Percentiles rank a stretch among this genome's conserved stretches.
Evolutionary conservation across 2,329 filamentous ascomycete genomes (phyloP).

Genomic region (Fusarium solani-melongenae): DNA sequence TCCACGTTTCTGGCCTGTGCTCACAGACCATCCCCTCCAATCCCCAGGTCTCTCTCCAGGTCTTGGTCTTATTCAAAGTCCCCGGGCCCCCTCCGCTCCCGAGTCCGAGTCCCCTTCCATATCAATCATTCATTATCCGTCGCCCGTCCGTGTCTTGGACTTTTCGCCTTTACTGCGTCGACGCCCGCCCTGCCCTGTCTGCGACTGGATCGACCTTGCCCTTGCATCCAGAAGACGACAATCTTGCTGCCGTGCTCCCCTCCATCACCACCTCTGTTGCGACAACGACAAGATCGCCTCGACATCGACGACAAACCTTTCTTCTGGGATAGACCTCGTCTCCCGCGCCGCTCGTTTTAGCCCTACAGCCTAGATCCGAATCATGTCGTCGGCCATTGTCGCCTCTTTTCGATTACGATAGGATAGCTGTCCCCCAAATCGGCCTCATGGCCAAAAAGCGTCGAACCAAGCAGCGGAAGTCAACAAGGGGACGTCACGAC

Average conservation of each 20-base stretch:
- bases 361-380: constrained; percentile 22
- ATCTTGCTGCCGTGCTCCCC: background rate
- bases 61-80: constrained; percentile 17
- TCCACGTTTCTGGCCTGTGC: constrained; percentile 26
- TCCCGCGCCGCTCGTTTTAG: constrained; percentile 32
- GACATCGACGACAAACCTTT: constrained; percentile 1
- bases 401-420: constrained; percentile 34
- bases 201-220: background rate
- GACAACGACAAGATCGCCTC: background rate
- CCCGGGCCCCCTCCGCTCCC: constrained; percentile 24
- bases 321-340: constrained; percentile 8
- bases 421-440: constrained; percentile 30
- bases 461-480: constrained; percentile 44
- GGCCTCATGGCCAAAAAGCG: constrained; percentile 50
- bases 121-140: constrained; percentile 21
- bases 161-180: background rate
- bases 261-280: background rate
- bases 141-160: constrained; percentile 1
- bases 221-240: background rate
- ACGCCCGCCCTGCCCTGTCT: background rate
- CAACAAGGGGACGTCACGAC: constrained; percentile 36
- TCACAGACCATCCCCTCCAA: constrained; percentile 32
- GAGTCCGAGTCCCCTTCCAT: background rate
- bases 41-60: constrained; percentile 29
- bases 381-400: constrained; percentile 37